phyloP scores from a whole-genome alignment of 2,329 filamentous ascomycete genomes.

The Hymenoscyphus scutula region DNA sequence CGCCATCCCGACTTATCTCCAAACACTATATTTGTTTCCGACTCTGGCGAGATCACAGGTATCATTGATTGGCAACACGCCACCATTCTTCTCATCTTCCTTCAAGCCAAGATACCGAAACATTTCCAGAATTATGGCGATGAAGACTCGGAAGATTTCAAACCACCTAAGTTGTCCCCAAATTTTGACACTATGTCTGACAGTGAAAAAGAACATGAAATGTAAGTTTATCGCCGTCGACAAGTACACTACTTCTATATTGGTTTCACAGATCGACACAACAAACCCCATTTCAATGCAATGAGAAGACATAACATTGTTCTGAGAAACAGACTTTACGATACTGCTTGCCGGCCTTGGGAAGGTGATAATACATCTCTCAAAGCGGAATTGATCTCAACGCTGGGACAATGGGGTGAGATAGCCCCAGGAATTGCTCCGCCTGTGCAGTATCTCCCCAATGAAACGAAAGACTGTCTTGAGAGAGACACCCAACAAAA shows the following conservation, averaged over 20 bases:
- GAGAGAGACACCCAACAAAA: conserved; percentile 15
- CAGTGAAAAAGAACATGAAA: conserved; percentile 23
- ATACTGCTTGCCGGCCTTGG: conserved; percentile 22
- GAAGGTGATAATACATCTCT: conserved; percentile 18
- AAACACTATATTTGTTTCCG: too few species aligned
- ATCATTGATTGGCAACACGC: too few species aligned
- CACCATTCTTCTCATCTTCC: conserved; percentile 33
- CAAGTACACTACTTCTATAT: conserved; percentile 27
- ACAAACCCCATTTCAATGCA: conserved; percentile 24
- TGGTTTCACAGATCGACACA: conserved; percentile 20
- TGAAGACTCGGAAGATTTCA: conserved; percentile 25
- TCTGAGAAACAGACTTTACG: conserved; percentile 24
- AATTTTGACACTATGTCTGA: conserved; percentile 21
- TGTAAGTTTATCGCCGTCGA: conserved; percentile 23
- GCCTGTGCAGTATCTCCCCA: conserved; percentile 5
- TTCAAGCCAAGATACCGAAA: conserved; percentile 35
- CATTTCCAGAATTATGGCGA: conserved; percentile 40
- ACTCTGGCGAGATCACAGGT: too few species aligned
- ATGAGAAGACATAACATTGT: conserved; percentile 21
- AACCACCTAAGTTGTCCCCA: conserved; percentile 19
- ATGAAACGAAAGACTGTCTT: conserved; percentile 13
- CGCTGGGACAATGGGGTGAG: too few species aligned
- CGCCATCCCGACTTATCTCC: too few species aligned
- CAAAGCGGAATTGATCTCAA: too few species aligned
- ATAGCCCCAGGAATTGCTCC: not conserved